These are phyloP conservation scores for Acanthamoeba triangularis DNA, from an alignment of 208 protist species.

Conservation along the genomic window DNA sequence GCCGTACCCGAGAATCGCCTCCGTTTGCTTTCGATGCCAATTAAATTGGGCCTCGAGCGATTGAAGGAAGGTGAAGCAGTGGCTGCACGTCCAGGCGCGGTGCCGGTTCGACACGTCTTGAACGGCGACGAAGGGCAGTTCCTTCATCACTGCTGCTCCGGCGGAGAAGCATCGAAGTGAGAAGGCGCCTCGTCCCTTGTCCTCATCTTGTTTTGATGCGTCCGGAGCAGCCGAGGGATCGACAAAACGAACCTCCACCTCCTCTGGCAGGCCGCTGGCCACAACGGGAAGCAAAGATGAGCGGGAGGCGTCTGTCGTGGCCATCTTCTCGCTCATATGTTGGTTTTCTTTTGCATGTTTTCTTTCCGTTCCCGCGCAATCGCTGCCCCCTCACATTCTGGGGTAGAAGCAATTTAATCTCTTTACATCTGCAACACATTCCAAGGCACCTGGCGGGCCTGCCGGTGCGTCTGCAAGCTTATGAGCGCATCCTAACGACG, in stretches of 20 bases:
- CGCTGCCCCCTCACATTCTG: too few species aligned
- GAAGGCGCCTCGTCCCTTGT: conserved; percentile 6
- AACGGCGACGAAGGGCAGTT: background rate
- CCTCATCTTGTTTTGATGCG: background rate
- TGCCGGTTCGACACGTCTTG: conserved; percentile 17
- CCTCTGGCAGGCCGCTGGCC: background rate
- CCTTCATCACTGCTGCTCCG: background rate
- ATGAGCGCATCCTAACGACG: background rate
- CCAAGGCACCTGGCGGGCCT: background rate
- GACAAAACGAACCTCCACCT: background rate
- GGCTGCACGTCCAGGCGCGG: conserved; percentile 27
- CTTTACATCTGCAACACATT: background rate
- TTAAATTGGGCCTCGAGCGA: conserved; percentile 21
- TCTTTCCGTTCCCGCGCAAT: background rate
- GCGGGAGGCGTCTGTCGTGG: background rate
- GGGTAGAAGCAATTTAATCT: background rate
- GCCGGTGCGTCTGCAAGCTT: background rate
- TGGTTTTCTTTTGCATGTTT: background rate
- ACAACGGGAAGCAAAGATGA: background rate
- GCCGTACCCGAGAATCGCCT: background rate
- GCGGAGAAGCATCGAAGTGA: background rate
- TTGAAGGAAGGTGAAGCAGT: conserved; percentile 24
- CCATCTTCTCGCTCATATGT: background rate
- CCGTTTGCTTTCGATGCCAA: background rate
- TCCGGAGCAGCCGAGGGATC: background rate